Conservation (phyloP, 1,139 yeast genomes). For the Yamadazyma spencermartinsiae region DNA sequence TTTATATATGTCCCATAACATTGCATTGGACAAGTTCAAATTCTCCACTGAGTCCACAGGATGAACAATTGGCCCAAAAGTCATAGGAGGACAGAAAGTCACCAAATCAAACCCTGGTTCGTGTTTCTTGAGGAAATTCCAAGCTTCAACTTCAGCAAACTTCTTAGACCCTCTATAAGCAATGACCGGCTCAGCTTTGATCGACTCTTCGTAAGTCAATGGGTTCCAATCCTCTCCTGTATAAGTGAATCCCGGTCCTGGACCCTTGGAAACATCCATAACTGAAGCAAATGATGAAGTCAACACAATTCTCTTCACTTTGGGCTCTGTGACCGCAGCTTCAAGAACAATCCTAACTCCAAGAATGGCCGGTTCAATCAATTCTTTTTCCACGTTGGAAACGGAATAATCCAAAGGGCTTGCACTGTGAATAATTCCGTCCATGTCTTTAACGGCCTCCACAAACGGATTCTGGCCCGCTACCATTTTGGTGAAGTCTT, state of each 20-base stretch:
- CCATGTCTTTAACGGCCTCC: slow-evolving; percentile 20
- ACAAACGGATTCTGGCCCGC: slow-evolving; percentile 18
- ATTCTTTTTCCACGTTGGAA: slow-evolving; percentile 21
- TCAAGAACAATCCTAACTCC: slow-evolving; percentile 27
- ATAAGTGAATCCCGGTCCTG: slow-evolving; percentile 25
- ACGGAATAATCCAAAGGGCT: slow-evolving; percentile 20
- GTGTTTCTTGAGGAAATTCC: slow-evolving; percentile 30
- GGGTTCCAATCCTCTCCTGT: slow-evolving; percentile 31
- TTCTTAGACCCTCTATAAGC: slow-evolving; percentile 43
- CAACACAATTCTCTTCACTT: slow-evolving; percentile 26
- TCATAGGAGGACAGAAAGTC: slow-evolving; percentile 52
- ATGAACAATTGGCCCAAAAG: slow-evolving; percentile 47
- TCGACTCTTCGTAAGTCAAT: slow-evolving; percentile 36
- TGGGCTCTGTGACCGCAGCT: slow-evolving; percentile 25
- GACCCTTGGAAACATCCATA: slow-evolving; percentile 16
- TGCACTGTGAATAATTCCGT: slow-evolving; percentile 22
- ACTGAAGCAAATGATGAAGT: slow-evolving; percentile 32
- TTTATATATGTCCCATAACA: slow-evolving; percentile 15
- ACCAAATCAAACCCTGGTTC: slow-evolving; percentile 43
- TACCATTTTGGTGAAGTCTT: slow-evolving; percentile 17
- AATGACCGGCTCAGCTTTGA: slow-evolving; percentile 31
- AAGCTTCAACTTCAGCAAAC: slow-evolving; percentile 40
- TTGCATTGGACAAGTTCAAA: slow-evolving; percentile 26
- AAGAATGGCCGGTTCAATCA: slow-evolving; percentile 21
- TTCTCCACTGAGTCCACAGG: slow-evolving; percentile 23